Evolutionary conservation across 345 rosid species (phyloP).

Genomic region (Aquilaria sinensis): DNA sequence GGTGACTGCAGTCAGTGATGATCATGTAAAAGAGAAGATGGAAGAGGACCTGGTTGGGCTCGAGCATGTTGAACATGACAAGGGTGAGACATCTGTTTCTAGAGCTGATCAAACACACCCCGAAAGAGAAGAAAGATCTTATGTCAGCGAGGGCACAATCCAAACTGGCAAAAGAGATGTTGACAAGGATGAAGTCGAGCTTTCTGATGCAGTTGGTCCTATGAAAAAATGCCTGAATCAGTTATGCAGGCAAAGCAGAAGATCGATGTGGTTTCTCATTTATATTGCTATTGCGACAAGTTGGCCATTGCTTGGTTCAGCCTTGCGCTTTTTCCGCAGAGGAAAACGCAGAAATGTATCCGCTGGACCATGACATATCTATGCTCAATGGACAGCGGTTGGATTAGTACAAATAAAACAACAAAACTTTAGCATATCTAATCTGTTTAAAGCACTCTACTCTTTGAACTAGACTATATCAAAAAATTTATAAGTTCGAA

Average conservation of each 20-base stretch:
- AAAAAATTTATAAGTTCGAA: too few species aligned
- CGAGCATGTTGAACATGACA: background rate
- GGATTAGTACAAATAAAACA: too few species aligned
- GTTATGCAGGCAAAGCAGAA: slow-evolving; percentile 28
- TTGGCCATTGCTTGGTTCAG: slow-evolving; percentile 59
- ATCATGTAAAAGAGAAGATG: slow-evolving; percentile 16
- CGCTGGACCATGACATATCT: slow-evolving; percentile 4
- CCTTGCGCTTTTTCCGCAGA: slow-evolving; percentile 29
- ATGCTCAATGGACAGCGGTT: too few species aligned
- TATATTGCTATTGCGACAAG: slow-evolving; percentile 51
- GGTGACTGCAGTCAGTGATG: slow-evolving; percentile 52
- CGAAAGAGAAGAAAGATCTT: slow-evolving; percentile 17
- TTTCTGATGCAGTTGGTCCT: slow-evolving; percentile 16
- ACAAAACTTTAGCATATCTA: too few species aligned
- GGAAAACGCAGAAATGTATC: slow-evolving; percentile 33
- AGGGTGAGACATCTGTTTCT: slow-evolving; percentile 7
- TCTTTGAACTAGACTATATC: too few species aligned
- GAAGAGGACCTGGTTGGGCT: slow-evolving; percentile 12
- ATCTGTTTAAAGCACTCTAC: too few species aligned
- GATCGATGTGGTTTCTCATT: slow-evolving; percentile 49
- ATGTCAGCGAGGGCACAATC: background rate
- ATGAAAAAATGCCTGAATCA: slow-evolving; percentile 33
- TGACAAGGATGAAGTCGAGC: slow-evolving; percentile 20
- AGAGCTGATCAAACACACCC: slow-evolving; percentile 20
- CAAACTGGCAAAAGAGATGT: slow-evolving; percentile 17